A percentile compares a stretch with the other conserved stretches of the same genome.
phyloP scores from a whole-genome alignment of 768 basidiomycete species.

The Pulveroboletus sp. region DNA sequence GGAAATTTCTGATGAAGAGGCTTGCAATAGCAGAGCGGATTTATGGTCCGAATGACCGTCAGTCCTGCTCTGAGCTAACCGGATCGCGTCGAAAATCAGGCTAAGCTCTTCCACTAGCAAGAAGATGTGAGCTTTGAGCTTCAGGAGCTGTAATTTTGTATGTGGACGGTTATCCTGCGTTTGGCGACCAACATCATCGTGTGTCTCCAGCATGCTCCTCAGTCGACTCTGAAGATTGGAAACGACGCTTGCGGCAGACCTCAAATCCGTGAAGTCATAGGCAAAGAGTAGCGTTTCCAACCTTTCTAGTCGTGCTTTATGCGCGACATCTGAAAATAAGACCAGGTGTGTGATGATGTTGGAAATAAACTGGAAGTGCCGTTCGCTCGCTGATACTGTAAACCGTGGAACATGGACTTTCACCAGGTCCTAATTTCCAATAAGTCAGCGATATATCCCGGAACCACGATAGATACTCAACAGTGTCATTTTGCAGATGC shows the following conservation, averaged over 20 bases:
- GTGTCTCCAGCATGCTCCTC: slow-evolving; percentile 56
- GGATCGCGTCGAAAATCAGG: slow-evolving; percentile 82
- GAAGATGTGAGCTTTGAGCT: slow-evolving; percentile 68
- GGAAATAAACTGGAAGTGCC: slow-evolving; percentile 81
- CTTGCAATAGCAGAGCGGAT: slow-evolving; percentile 75
- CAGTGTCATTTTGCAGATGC: slow-evolving; percentile 65
- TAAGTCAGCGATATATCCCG: slow-evolving; percentile 8
- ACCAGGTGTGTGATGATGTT: slow-evolving; percentile 83
- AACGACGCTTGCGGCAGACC: slow-evolving; percentile 67
- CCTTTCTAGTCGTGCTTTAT: slow-evolving; percentile 71
- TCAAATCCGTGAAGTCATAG: slow-evolving; percentile 81
- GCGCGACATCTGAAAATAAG: slow-evolving; percentile 84
- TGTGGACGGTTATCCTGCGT: slow-evolving; percentile 30
- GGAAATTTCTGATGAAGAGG: slow-evolving; percentile 80
- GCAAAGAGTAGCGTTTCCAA: slow-evolving; percentile 80
- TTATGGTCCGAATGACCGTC: slow-evolving; percentile 67
- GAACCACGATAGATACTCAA: slow-evolving; percentile 30
- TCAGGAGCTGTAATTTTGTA: slow-evolving; percentile 55
- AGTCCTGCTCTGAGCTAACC: slow-evolving; percentile 73
- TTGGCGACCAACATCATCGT: slow-evolving; percentile 37
- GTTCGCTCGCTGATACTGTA: slow-evolving; percentile 78
- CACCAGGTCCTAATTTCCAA: slow-evolving; percentile 62
- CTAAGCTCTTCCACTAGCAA: slow-evolving; percentile 75
- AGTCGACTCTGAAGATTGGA: slow-evolving; percentile 70
- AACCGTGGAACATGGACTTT: slow-evolving; percentile 81